A percentile compares a stretch with the other conserved stretches of the same genome.
These are phyloP conservation scores for Boletellus ananas DNA, from an alignment of 768 basidiomycete species.

Conservation along the genomic window DNA sequence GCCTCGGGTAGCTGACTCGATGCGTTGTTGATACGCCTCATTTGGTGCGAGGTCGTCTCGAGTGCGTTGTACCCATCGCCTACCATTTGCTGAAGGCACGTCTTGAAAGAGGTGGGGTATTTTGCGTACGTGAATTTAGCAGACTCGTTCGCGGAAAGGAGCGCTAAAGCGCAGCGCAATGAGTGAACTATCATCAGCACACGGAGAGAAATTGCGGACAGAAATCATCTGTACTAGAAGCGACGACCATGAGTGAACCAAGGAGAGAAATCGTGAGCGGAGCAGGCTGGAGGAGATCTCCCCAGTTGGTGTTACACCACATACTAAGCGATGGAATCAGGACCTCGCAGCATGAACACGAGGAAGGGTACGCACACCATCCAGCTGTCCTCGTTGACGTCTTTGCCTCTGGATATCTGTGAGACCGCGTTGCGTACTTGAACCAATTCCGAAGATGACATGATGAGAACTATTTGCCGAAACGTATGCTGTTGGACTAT, in stretches of 20 bases:
- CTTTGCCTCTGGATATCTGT: slow-evolving; percentile 18
- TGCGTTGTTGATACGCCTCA: slow-evolving; percentile 20
- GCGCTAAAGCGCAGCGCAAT: neutral
- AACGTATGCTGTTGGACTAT: neutral
- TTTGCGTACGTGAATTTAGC: slow-evolving; percentile 13
- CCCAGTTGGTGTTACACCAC: slow-evolving; percentile 22
- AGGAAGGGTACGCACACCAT: slow-evolving; percentile 13
- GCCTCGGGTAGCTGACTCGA: slow-evolving; percentile 15
- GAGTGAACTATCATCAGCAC: neutral
- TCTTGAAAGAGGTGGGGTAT: slow-evolving; percentile 20
- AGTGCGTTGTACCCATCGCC: slow-evolving; percentile 21
- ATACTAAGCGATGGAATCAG: slow-evolving; percentile 4
- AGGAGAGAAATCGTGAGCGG: slow-evolving; percentile 17
- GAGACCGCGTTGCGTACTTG: slow-evolving; percentile 17
- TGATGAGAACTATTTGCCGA: neutral
- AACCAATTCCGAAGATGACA: slow-evolving; percentile 12
- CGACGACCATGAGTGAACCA: slow-evolving; percentile 16
- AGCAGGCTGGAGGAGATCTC: slow-evolving; percentile 18
- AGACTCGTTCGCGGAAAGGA: slow-evolving; percentile 9
- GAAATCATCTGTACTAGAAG: slow-evolving; percentile 15
- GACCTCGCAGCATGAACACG: neutral
- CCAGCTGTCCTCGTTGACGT: slow-evolving; percentile 20
- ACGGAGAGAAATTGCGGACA: slow-evolving; percentile 1
- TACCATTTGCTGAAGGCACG: slow-evolving; percentile 21
- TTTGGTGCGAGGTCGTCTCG: slow-evolving; percentile 17